Base-by-base conservation (phyloP, 106 monocot genomes). In the Dioscorea zingiberensis region DNA sequence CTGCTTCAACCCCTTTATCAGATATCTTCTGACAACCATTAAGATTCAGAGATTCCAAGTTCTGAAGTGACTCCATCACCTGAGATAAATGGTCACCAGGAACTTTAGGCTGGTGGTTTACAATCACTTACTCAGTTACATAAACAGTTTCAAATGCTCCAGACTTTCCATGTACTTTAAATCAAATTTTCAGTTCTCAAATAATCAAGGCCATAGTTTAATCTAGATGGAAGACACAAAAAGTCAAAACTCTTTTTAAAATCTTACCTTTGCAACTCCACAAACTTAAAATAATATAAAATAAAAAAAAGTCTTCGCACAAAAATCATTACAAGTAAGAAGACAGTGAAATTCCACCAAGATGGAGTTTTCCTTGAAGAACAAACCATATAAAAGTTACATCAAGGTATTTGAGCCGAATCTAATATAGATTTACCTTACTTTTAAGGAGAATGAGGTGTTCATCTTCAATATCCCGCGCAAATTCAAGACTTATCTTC, bases 1-100 rank as follows among this genome's bases (percentile, higher is more conserved):
- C 59, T 44, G 91, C 91, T 81, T 95, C 83, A 72, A 91, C 67
- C 74, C 94, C 94, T 63, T 61, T 77, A 51, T 95, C 94, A 49
- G 94, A 80, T 25, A 95, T 73, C 63, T 85, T 95, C 72, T 88
- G 94, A 69, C 94, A 95, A 46, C 85, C 87, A 73, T 95, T 95
- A 32, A 95, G 58, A 79, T 95, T 95, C 21, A 95, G 68, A 76
- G 26, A 69, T 47, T 85, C 68, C 65, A 91, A 72, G 24, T 63
- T 55, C 59, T 78, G 73, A 59, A 87, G 74, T 58, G 74, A 59
- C 26, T 74, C 64, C 48, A 60, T 49, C 68, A 55, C 71, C 88
- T 88, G 67, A 48, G 13, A 69, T 10, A 16, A n/a, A 58, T 38
- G 54, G 58, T 9, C n/a, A 47, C 63, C 4, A 44, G 7, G 0